Conservation (phyloP, 768 basidiomycete species). For the Boletus rex-veris region DNA sequence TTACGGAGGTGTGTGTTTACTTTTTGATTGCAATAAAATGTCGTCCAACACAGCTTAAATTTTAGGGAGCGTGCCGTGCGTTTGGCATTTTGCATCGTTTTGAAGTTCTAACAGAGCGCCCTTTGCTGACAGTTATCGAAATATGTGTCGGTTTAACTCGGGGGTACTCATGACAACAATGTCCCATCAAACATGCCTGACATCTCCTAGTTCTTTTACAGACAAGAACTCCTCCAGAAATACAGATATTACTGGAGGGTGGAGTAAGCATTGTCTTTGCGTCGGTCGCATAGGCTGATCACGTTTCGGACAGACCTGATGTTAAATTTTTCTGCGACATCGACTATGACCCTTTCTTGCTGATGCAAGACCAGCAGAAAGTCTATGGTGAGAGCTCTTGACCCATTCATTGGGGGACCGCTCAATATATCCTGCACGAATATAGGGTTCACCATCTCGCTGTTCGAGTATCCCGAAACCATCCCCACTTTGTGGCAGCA, state of each 20-base stretch:
- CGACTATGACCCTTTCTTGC: constrained; percentile 73
- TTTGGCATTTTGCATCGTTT: constrained; percentile 14
- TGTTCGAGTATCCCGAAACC: constrained; percentile 76
- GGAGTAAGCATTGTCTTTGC: constrained; percentile 50
- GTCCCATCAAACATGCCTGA: not conserved
- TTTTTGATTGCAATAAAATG: not conserved
- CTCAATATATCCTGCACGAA: constrained; percentile 19
- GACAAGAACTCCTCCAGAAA: constrained; percentile 68
- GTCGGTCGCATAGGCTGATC: constrained; percentile 6
- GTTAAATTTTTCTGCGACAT: constrained; percentile 82
- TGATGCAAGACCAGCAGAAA: constrained; percentile 77
- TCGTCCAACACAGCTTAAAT: not conserved
- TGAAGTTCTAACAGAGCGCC: constrained; percentile 3
- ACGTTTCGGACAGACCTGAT: constrained; percentile 48
- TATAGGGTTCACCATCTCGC: constrained; percentile 72
- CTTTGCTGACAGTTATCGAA: constrained; percentile 60
- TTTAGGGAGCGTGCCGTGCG: constrained; percentile 71
- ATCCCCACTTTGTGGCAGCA: constrained; percentile 77
- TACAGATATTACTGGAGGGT: constrained; percentile 92
- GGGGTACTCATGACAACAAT: constrained; percentile 46
- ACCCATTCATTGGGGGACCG: constrained; percentile 6
- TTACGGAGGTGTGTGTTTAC: constrained; percentile 50
- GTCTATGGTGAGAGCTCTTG: constrained; percentile 58
- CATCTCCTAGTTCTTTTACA: constrained; percentile 68
- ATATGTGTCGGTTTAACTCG: constrained; percentile 96